Conservation (phyloP, 306 rosid genomes). For the Chamaecrista fasciculata region DNA sequence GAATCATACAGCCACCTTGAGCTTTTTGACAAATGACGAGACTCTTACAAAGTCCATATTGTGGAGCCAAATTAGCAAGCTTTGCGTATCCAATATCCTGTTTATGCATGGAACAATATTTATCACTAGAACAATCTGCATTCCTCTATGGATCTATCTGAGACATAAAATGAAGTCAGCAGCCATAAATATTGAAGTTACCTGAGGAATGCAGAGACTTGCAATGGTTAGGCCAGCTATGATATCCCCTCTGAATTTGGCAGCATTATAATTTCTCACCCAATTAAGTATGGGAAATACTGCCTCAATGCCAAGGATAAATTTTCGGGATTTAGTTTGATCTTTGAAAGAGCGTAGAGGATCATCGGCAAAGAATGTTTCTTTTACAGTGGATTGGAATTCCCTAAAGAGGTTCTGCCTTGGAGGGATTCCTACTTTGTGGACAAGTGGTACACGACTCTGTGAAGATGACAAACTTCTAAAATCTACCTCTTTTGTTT, state of each 20-base stretch:
- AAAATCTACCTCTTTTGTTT: constrained; percentile 49
- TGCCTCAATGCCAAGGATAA: constrained; percentile 73
- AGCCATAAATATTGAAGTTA: constrained; percentile 31
- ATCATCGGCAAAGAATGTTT: constrained; percentile 84
- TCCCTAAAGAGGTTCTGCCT: constrained; percentile 78
- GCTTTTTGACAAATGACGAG: constrained; percentile 8
- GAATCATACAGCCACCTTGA: background rate
- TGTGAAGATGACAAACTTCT: constrained; percentile 51
- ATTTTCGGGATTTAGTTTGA: constrained; percentile 65
- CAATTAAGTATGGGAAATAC: constrained; percentile 80
- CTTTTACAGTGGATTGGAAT: constrained; percentile 61
- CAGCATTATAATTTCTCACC: constrained; percentile 66
- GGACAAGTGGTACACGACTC: constrained; percentile 40
- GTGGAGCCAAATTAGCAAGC: constrained; percentile 85
- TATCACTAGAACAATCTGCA: background rate
- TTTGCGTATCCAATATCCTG: constrained; percentile 95
- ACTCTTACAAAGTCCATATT: constrained; percentile 85
- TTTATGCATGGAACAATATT: constrained; percentile 28
- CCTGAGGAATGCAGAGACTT: constrained; percentile 99
- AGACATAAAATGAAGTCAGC: background rate
- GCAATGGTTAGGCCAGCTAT: constrained; percentile 94
- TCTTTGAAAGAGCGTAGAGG: constrained; percentile 84
- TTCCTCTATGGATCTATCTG: too few species aligned
- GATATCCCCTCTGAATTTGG: constrained; percentile 76
- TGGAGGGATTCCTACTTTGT: constrained; percentile 85